Evolutionary conservation across 2,329 filamentous ascomycete species (phyloP), one percentile per base, ranked within the genome.

Genomic region (Elsinoe perseae): DNA sequence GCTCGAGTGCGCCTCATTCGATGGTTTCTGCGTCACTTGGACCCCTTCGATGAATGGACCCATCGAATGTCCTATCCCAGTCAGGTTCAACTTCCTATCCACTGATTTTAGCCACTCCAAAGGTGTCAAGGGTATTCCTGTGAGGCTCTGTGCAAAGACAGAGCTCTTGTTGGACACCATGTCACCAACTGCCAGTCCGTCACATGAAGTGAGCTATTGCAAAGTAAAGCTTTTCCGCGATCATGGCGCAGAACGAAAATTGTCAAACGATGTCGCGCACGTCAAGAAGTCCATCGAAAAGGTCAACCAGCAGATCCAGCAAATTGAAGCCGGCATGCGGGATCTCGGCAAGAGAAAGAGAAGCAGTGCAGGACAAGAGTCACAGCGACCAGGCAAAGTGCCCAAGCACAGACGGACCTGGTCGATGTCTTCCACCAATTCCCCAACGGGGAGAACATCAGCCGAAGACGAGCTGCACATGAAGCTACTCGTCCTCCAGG

Each of bases 41-140:
- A 69, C 61, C 38, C 67, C 69, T 27, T 86, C 89, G 0, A 71
- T 80, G 40, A 85, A 84, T 50, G 83, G 84, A 0, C 72, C 75
- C 0, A 76, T 86, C 2, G 90, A 96, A 64, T 93, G 90, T 69
- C 87, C 84, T 50, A 83, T 98, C 56, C 87, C 90, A 7, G 89
- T 97, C 10, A 87, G 93, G 44, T 98, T 97, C 78, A 98, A 98
- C 73, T 98, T 98, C 68, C 77, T 98, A 0, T 98, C 93, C 0
- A 98, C 93, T 7, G 93, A 98, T 68, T 98, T 97, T 69, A 97
- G 92, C 70, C 93, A 97, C 68, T 97, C 93, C 8, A 98, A 98
- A 68, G 93, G 93, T 44, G 93, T 98, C 50, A 98, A 97, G 72
- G 93, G 93, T 32, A 96, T 97, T 61, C 92, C 93, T 0, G 91